Evolutionary conservation across 2,329 filamentous ascomycete genomes (phyloP).

Genomic region (Fusarium avenaceum): DNA sequence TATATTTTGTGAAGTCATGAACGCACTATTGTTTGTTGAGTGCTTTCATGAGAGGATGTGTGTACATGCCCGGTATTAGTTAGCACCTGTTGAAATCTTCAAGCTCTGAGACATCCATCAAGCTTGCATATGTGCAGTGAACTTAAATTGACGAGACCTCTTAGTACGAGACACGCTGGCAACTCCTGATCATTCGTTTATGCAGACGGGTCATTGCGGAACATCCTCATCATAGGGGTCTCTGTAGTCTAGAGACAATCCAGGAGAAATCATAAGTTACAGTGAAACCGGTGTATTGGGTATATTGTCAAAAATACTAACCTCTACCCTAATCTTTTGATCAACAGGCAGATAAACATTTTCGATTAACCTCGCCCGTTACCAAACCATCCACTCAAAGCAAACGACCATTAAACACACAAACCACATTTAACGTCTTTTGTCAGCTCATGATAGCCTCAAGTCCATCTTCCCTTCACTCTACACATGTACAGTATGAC

Average conservation of each 20-base stretch:
- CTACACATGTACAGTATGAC: constrained; percentile 11
- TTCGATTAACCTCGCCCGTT: background rate
- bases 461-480: background rate
- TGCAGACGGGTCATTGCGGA: no score
- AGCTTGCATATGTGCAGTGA: background rate
- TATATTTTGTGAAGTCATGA: background rate
- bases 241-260: no score
- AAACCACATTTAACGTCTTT: background rate
- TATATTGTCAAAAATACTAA: no score
- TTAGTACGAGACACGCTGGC: no score
- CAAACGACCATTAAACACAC: background rate
- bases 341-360: background rate
- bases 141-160: background rate
- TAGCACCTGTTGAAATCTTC: background rate
- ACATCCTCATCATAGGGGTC: no score
- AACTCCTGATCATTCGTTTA: no score
- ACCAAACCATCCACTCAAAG: background rate
- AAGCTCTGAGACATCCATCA: background rate
- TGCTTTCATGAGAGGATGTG: background rate
- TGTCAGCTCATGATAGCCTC: background rate
- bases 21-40: background rate
- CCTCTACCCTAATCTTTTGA: background rate
- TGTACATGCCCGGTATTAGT: background rate
- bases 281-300: no score
- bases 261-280: no score